These are phyloP conservation scores for Gossypium anomalum DNA, from an alignment of 345 rosid species.

Conservation along the genomic window DNA sequence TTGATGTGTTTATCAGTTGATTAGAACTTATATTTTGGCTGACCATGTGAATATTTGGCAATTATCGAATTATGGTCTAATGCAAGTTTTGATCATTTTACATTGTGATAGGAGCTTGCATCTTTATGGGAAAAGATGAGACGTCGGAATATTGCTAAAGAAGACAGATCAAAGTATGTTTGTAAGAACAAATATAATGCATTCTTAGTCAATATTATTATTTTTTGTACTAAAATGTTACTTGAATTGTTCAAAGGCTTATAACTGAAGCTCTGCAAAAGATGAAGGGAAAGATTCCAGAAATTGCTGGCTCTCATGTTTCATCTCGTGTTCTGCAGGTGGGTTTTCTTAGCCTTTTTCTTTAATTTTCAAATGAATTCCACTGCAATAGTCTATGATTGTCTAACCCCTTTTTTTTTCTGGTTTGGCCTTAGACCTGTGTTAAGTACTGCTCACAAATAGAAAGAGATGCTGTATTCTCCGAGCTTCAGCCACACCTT, in stretches of 20 bases:
- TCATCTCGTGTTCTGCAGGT: slow-evolving; percentile 98
- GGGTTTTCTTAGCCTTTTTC: slow-evolving; percentile 8
- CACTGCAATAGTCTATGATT: neutral
- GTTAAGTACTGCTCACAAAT: slow-evolving; percentile 68
- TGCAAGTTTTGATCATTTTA: neutral
- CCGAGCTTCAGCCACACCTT: slow-evolving; percentile 80
- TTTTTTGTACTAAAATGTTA: neutral
- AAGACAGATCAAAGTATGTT: slow-evolving; percentile 73
- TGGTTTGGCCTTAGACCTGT: slow-evolving; percentile 49
- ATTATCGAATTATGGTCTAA: neutral
- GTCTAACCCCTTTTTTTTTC: slow-evolving; percentile 1
- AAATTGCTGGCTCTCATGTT: slow-evolving; percentile 77
- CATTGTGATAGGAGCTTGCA: slow-evolving; percentile 67
- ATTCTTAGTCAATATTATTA: neutral
- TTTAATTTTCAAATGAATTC: neutral
- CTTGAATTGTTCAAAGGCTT: slow-evolving; percentile 35
- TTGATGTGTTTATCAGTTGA: neutral
- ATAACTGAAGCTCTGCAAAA: slow-evolving; percentile 69
- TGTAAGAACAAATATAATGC: slow-evolving; percentile 1
- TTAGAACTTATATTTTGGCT: neutral
- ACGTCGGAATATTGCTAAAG: slow-evolving; percentile 74
- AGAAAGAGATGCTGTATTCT: slow-evolving; percentile 67
- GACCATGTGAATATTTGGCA: neutral
- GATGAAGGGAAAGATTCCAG: slow-evolving; percentile 91
- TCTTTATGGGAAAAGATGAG: slow-evolving; percentile 93